phyloP scores from a whole-genome alignment of 257 asterid genomes.

The Jasminum sambac region DNA sequence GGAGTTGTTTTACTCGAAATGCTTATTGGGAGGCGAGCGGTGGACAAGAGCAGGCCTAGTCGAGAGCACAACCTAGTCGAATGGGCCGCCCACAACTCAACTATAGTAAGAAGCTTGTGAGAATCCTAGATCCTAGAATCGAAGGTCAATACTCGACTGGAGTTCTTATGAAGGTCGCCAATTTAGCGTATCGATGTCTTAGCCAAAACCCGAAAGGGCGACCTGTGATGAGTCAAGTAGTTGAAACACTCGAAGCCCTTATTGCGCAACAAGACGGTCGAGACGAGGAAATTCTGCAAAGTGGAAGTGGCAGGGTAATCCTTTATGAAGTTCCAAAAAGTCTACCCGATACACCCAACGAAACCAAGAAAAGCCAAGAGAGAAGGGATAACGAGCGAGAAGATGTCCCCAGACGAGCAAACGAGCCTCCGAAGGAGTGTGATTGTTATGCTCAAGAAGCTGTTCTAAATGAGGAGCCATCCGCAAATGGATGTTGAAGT shows the following conservation, averaged over 20 bases:
- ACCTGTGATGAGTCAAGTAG: constrained; percentile 82
- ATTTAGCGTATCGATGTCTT: constrained; percentile 80
- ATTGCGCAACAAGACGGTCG: constrained; percentile 46
- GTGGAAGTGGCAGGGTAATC: constrained; percentile 57
- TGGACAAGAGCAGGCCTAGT: constrained; percentile 93
- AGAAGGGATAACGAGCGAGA: constrained; percentile 34
- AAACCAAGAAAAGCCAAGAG: constrained; percentile 10
- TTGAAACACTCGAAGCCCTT: constrained; percentile 77
- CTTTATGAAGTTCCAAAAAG: constrained; percentile 63
- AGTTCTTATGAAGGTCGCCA: constrained; percentile 70
- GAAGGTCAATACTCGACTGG: constrained; percentile 80
- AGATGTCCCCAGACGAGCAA: constrained; percentile 28
- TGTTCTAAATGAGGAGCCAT: constrained; percentile 30
- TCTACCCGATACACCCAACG: constrained; percentile 17
- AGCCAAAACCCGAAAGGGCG: constrained; percentile 93
- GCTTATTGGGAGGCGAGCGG: constrained; percentile 81
- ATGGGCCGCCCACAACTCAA: constrained; percentile 89
- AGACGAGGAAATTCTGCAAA: constrained; percentile 39
- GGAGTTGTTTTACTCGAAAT: constrained; percentile 93
- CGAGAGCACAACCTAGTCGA: constrained; percentile 89
- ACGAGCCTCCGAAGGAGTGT: constrained; percentile 54
- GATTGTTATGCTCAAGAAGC: constrained; percentile 38
- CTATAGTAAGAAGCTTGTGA: constrained; percentile 62
- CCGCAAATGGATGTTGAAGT: constrained; percentile 21
- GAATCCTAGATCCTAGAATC: constrained; percentile 80